A percentile compares a stretch with the other conserved stretches of the same genome.
Conservation (phyloP, 2,329 filamentous ascomycete genomes). For the Diplodia corticola region DNA sequence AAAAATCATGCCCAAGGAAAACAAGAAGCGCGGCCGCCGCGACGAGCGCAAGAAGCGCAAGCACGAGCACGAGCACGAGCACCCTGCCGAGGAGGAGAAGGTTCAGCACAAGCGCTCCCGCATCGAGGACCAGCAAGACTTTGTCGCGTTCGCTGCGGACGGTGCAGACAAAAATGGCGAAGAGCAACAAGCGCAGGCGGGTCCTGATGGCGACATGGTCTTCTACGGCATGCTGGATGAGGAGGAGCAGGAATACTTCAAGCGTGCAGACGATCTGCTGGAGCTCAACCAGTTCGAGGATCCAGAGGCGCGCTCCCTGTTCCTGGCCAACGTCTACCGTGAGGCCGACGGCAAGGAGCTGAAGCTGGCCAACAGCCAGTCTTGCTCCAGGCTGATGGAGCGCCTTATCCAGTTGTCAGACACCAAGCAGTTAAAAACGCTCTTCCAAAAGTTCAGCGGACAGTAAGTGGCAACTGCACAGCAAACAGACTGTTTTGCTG, state of each 20-base stretch:
- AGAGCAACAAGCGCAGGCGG: slow-evolving; percentile 27
- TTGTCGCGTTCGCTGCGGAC: slow-evolving; percentile 21
- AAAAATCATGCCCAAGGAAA: slow-evolving; percentile 58
- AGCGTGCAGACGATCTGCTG: slow-evolving; percentile 82
- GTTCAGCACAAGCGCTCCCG: slow-evolving; percentile 37
- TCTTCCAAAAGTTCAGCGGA: slow-evolving; percentile 82
- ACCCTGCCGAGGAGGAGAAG: slow-evolving; percentile 40
- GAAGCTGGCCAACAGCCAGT: slow-evolving; percentile 94
- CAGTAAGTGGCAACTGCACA: slow-evolving; percentile 54
- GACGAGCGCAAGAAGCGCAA: slow-evolving; percentile 54
- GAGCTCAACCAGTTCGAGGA: slow-evolving; percentile 85
- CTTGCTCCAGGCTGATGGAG: slow-evolving; percentile 91
- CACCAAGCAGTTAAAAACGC: slow-evolving; percentile 74
- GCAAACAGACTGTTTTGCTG: slow-evolving; percentile 25
- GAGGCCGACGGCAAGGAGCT: slow-evolving; percentile 91
- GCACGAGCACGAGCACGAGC: slow-evolving; percentile 54
- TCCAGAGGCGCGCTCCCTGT: slow-evolving; percentile 58
- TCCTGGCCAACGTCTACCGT: slow-evolving; percentile 76
- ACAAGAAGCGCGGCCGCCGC: slow-evolving; percentile 59
- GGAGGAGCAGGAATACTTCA: slow-evolving; percentile 94
- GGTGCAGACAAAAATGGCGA: slow-evolving; percentile 31
- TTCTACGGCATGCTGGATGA: slow-evolving; percentile 94
- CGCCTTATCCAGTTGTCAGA: slow-evolving; percentile 81
- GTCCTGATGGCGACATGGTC: slow-evolving; percentile 58
- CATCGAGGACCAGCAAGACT: slow-evolving; percentile 26